phyloP scores from a whole-genome alignment of 495 filamentous ascomycete species.

The Lineolata rhizophorae region DNA sequence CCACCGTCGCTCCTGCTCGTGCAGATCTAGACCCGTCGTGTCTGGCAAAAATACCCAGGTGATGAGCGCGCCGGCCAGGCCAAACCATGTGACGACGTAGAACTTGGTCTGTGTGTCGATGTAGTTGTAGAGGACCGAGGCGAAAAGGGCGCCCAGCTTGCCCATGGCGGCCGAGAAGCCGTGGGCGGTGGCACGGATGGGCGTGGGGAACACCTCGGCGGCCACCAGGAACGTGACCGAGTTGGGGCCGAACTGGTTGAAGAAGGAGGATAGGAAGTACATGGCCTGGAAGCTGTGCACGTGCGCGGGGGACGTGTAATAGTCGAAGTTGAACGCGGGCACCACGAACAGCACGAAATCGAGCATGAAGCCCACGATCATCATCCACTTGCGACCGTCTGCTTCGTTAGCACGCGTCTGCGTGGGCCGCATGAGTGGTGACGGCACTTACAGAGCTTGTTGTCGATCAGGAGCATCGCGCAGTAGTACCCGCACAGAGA shows the following conservation, averaged over 20 bases:
- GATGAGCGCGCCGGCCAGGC: constrained; percentile 54
- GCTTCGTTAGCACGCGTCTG: neutral
- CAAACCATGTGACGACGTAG: constrained; percentile 82
- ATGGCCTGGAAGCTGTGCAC: constrained; percentile 74
- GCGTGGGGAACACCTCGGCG: constrained; percentile 76
- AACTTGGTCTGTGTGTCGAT: constrained; percentile 58
- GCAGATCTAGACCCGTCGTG: constrained; percentile 79
- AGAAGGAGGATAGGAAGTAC: constrained; percentile 83
- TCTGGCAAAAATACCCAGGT: constrained; percentile 71
- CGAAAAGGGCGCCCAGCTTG: constrained; percentile 66
- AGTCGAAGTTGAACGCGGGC: constrained; percentile 63
- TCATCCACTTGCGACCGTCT: constrained; percentile 75
- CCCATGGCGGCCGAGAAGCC: constrained; percentile 70
- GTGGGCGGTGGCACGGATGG: constrained; percentile 76
- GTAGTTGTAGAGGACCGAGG: constrained; percentile 73
- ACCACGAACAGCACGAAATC: constrained; percentile 73
- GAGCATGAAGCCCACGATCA: constrained; percentile 70
- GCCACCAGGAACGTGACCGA: constrained; percentile 79
- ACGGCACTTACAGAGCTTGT: constrained; percentile 39
- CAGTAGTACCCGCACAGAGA: constrained; percentile 69
- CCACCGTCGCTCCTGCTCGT: constrained; percentile 86
- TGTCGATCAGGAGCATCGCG: constrained; percentile 61
- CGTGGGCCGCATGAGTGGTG: neutral
- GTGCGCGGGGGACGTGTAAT: constrained; percentile 41
- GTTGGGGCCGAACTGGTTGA: constrained; percentile 94